A percentile compares a stretch with the other conserved stretches of the same genome.
phyloP scores from a whole-genome alignment of 1,284 basidiomycete genomes.

The Leccinum ponderosum region DNA sequence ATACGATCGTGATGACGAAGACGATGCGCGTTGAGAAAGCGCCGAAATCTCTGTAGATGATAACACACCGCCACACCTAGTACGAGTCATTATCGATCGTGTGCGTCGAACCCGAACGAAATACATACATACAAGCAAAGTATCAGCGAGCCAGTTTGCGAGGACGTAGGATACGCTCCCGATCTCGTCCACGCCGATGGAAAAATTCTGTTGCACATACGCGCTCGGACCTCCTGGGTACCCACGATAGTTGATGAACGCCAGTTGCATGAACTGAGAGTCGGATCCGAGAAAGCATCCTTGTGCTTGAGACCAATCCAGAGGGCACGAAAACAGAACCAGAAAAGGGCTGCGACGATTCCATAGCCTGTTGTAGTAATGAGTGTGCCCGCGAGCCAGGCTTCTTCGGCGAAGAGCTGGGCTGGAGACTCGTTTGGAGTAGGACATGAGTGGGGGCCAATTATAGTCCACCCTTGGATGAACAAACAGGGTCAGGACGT shows the following conservation, averaged over 20 bases:
- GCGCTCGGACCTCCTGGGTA: constrained; percentile 32
- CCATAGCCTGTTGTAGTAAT: constrained; percentile 29
- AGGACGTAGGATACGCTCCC: constrained; percentile 29
- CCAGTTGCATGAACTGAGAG: constrained; percentile 30
- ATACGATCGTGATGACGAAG: constrained; percentile 21
- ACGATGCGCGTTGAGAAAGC: constrained; percentile 12
- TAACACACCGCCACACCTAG: constrained; percentile 36
- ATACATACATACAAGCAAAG: constrained; percentile 31
- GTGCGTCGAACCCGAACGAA: not conserved
- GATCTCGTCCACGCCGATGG: constrained; percentile 24
- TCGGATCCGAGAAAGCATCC: constrained; percentile 26
- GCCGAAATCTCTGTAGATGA: constrained; percentile 28
- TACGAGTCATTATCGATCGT: not conserved
- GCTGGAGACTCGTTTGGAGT: constrained; percentile 24
- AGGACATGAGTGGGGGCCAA: constrained; percentile 20
- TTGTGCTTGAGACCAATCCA: constrained; percentile 18
- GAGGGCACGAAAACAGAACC: constrained; percentile 26
- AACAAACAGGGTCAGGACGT: not conserved
- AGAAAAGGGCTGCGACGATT: constrained; percentile 25
- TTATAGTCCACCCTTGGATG: constrained; percentile 4
- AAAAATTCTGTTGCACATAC: constrained; percentile 25
- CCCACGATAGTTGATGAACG: constrained; percentile 35
- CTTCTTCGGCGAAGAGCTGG: constrained; percentile 26
- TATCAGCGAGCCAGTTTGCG: constrained; percentile 33
- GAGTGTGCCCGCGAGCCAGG: constrained; percentile 31